A percentile compares a stretch with the other conserved stretches of the same genome.
Evolutionary conservation across 2,329 filamentous ascomycete species (phyloP).

Genomic region (Phialophora verrucosa): DNA sequence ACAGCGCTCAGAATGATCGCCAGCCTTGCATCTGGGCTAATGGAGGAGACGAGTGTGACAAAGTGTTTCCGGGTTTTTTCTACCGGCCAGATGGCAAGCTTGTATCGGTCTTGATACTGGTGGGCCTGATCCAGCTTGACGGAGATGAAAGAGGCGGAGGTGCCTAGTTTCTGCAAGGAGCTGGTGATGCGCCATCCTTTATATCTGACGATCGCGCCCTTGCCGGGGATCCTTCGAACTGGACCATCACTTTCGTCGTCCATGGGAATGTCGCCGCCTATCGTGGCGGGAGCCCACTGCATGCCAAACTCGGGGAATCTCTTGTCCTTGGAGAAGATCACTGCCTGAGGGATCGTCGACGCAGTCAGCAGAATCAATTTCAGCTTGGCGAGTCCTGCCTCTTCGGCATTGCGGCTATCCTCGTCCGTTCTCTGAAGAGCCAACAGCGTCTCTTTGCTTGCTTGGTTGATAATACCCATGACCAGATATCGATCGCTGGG

Average conservation of each 20-base stretch:
- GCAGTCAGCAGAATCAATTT: neutral
- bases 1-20: neutral
- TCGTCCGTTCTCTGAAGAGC: neutral
- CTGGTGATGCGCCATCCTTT: slow-evolving; percentile 1
- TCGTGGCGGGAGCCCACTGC: neutral
- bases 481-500: slow-evolving; percentile 8
- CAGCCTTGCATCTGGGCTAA: neutral
- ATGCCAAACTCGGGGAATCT: neutral
- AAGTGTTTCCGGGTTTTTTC: neutral
- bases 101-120: neutral
- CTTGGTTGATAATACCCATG: slow-evolving; percentile 8
- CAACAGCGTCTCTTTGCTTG: slow-evolving; percentile 6
- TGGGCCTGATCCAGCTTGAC: neutral
- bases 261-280: neutral
- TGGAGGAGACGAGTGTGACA: neutral
- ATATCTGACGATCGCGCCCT: neutral
- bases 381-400: neutral
- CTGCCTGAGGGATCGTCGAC: neutral
- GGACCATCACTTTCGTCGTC: neutral
- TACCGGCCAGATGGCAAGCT: neutral
- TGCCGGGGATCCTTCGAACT: neutral
- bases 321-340: neutral
- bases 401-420: neutral
- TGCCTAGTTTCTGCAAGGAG: neutral
- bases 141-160: neutral